These are phyloP conservation scores for Tetracentron sinense DNA, from an alignment of 164 flowering plant species.

Conservation along the genomic window DNA sequence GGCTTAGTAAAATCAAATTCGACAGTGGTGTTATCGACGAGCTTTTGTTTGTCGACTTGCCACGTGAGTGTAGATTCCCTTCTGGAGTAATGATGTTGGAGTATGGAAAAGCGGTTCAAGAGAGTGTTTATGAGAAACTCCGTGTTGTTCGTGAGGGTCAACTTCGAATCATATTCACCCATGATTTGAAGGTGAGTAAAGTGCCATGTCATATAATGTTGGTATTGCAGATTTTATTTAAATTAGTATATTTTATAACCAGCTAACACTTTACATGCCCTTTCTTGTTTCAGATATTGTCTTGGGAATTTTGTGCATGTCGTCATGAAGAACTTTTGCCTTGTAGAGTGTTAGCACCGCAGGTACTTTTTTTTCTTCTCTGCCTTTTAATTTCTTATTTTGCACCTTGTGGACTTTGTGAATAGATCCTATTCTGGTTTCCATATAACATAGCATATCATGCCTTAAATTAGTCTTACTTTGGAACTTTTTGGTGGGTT, in stretches of 20 bases:
- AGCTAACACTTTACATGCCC: not conserved
- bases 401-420: not conserved
- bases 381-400: not conserved
- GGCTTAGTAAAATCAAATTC: conserved; percentile 90
- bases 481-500: no score
- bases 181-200: conserved; percentile 73
- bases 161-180: conserved; percentile 86
- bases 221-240: not conserved
- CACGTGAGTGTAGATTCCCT: conserved; percentile 68
- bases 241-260: not conserved
- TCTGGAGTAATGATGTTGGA: conserved; percentile 91
- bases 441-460: no score
- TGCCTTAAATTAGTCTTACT: no score
- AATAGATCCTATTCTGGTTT: not conserved
- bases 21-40: conserved; percentile 93
- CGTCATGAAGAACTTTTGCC: conserved; percentile 95
- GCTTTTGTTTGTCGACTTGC: conserved; percentile 83
- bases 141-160: conserved; percentile 95
- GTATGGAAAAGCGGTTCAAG: conserved; percentile 92
- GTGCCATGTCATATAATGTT: not conserved
- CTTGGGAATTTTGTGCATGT: conserved; percentile 95
- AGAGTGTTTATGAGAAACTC: conserved; percentile 90
- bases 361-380: conserved; percentile 40
- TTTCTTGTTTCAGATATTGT: conserved; percentile 51
- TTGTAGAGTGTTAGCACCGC: conserved; percentile 82